Conservation (phyloP, 768 basidiomycete genomes). For the Boletus reticuloceps region DNA sequence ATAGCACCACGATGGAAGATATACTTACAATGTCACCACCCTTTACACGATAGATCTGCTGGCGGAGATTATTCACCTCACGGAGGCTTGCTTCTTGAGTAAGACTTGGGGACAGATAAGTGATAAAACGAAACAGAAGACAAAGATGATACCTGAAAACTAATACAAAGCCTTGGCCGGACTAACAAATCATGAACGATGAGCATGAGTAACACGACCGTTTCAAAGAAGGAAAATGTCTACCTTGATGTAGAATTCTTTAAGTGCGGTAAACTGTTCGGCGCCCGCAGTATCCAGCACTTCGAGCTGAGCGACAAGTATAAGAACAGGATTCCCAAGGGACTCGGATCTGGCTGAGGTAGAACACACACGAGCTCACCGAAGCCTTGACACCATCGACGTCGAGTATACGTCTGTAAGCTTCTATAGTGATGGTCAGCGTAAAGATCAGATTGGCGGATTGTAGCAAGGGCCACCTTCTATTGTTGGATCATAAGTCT, state of each 20-base stretch:
- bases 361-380: slow-evolving; percentile 40
- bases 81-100: slow-evolving; percentile 79
- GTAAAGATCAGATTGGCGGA: not conserved
- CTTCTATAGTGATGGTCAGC: slow-evolving; percentile 45
- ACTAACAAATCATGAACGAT: slow-evolving; percentile 35
- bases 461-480: slow-evolving; percentile 51
- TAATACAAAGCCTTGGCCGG: slow-evolving; percentile 74
- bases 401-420: slow-evolving; percentile 62
- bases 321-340: slow-evolving; percentile 12
- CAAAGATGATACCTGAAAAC: slow-evolving; percentile 64
- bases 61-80: slow-evolving; percentile 77
- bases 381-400: slow-evolving; percentile 63
- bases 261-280: slow-evolving; percentile 81
- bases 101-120: slow-evolving; percentile 44
- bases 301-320: slow-evolving; percentile 53
- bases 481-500: slow-evolving; percentile 81
- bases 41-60: slow-evolving; percentile 80
- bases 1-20: not conserved
- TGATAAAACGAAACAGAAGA: not conserved
- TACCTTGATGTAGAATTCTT: slow-evolving; percentile 82
- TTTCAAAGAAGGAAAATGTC: not conserved
- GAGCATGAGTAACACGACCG: not conserved
- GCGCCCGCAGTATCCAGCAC: slow-evolving; percentile 82
- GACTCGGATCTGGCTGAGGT: slow-evolving; percentile 1
- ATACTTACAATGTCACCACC: slow-evolving; percentile 57